Percentiles rank a stretch among this genome's conserved stretches.
Conservation (phyloP, 352 stramenopile genomes). For the Phytophthora rubi region DNA sequence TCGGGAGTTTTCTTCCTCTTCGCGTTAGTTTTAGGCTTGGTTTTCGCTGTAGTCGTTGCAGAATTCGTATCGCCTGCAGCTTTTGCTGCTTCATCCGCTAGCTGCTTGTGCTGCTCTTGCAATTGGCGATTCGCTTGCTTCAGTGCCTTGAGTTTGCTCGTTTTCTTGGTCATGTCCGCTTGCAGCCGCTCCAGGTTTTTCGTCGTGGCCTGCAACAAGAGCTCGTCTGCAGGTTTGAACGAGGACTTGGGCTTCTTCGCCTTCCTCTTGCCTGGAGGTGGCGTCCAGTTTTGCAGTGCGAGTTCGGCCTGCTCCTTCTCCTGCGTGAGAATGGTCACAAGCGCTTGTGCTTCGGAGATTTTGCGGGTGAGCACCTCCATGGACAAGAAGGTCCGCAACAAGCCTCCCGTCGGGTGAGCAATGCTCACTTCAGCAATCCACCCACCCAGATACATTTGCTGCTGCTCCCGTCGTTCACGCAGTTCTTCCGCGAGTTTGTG, state of each 20-base stretch:
- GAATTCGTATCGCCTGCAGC: neutral
- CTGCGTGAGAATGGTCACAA: conserved; percentile 56
- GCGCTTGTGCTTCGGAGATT: conserved; percentile 62
- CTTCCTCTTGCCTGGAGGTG: conserved; percentile 34
- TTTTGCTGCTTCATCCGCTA: conserved; percentile 8
- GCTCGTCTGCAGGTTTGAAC: conserved; percentile 45
- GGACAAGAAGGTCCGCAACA: conserved; percentile 74
- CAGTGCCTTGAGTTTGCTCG: conserved; percentile 68
- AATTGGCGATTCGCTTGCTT: conserved; percentile 41
- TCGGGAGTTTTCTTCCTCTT: conserved; percentile 34
- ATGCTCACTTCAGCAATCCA: conserved; percentile 91
- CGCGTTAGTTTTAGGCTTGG: conserved; percentile 30
- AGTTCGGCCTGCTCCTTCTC: conserved; percentile 50
- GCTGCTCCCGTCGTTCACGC: conserved; percentile 16
- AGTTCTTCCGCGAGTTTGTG: neutral
- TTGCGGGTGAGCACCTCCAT: conserved; percentile 71
- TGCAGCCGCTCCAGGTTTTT: conserved; percentile 43
- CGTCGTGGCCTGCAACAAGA: conserved; percentile 41
- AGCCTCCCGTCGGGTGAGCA: conserved; percentile 69
- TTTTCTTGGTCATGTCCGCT: conserved; percentile 56
- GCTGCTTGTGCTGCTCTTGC: conserved; percentile 18
- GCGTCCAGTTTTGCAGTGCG: conserved; percentile 23
- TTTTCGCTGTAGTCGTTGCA: conserved; percentile 5
- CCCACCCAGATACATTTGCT: conserved; percentile 72
- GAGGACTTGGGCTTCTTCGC: conserved; percentile 39